These are phyloP conservation scores for Auricularia sp. DNA, from an alignment of 768 basidiomycete genomes.

Conservation along the genomic window DNA sequence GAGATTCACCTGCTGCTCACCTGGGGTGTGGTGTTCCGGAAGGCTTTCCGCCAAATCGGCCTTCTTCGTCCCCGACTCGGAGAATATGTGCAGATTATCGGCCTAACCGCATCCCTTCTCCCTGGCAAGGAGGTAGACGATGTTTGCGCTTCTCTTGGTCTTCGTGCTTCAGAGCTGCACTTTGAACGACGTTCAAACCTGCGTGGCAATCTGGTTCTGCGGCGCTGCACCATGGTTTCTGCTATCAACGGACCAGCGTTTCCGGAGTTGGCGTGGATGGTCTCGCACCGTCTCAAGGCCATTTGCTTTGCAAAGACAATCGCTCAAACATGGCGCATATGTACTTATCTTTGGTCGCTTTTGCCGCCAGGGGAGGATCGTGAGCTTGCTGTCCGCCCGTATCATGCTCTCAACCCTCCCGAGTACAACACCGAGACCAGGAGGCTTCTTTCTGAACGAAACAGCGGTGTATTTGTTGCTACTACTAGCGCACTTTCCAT, in stretches of 20 bases:
- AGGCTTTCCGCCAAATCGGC: constrained; percentile 8
- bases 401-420: background rate
- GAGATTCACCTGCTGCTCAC: constrained; percentile 14
- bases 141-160: constrained; percentile 10
- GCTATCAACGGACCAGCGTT: too few species aligned
- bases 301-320: too few species aligned
- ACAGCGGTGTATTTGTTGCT: background rate
- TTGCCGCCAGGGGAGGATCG: background rate
- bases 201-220: constrained; percentile 2
- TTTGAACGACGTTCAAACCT: constrained; percentile 13
- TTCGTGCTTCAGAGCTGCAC: constrained; percentile 5
- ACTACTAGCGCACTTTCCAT: background rate
- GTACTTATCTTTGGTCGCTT: too few species aligned
- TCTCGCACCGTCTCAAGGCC: too few species aligned
- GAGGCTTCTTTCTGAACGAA: background rate
- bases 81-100: constrained; percentile 3
- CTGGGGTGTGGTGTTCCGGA: constrained; percentile 15
- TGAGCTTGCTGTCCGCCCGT: background rate
- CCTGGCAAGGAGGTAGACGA: constrained; percentile 6
- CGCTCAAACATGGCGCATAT: too few species aligned
- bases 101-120: constrained; percentile 11
- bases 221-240: too few species aligned
- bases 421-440: background rate
- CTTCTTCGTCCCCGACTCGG: constrained; percentile 5
- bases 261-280: too few species aligned